phyloP scores from a whole-genome alignment of 768 basidiomycete species.

The Jaapia argillacea region DNA sequence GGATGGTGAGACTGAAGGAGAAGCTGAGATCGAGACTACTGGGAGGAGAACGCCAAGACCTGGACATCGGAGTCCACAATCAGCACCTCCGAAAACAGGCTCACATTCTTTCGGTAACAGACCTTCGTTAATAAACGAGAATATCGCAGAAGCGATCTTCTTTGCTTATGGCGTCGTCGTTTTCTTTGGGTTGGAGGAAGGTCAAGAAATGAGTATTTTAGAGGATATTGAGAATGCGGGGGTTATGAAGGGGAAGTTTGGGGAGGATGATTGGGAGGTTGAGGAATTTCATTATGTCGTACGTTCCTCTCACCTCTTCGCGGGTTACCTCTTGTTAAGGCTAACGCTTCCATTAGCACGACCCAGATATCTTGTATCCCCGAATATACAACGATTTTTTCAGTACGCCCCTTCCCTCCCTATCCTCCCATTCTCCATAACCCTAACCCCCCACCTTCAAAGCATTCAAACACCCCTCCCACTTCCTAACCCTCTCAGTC shows the following conservation, averaged over 20 bases:
- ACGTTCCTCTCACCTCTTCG: constrained; percentile 17
- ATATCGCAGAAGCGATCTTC: constrained; percentile 67
- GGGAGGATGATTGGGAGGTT: constrained; percentile 76
- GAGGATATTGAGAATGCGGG: constrained; percentile 76
- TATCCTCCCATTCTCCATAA: background rate
- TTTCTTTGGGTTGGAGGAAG: constrained; percentile 80
- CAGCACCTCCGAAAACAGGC: background rate
- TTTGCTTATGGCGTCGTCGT: constrained; percentile 87
- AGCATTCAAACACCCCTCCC: constrained; percentile 90
- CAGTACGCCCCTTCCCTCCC: constrained; percentile 41
- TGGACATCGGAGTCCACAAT: constrained; percentile 10
- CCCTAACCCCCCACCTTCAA: constrained; percentile 1
- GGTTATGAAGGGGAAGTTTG: constrained; percentile 48
- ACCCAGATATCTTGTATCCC: constrained; percentile 74
- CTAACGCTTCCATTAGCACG: constrained; percentile 45
- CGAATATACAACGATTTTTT: constrained; percentile 96
- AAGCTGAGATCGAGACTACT: background rate
- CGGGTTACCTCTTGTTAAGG: constrained; percentile 1
- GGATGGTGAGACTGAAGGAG: constrained; percentile 3
- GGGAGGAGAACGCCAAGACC: constrained; percentile 3
- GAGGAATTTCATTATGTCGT: constrained; percentile 90
- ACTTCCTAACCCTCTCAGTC: constrained; percentile 86
- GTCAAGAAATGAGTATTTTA: constrained; percentile 71
- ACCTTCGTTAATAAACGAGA: constrained; percentile 19
- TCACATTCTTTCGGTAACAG: background rate